These are phyloP conservation scores for Starmera stellimalicola DNA, from an alignment of 1,139 yeast genomes.

Conservation along the genomic window DNA sequence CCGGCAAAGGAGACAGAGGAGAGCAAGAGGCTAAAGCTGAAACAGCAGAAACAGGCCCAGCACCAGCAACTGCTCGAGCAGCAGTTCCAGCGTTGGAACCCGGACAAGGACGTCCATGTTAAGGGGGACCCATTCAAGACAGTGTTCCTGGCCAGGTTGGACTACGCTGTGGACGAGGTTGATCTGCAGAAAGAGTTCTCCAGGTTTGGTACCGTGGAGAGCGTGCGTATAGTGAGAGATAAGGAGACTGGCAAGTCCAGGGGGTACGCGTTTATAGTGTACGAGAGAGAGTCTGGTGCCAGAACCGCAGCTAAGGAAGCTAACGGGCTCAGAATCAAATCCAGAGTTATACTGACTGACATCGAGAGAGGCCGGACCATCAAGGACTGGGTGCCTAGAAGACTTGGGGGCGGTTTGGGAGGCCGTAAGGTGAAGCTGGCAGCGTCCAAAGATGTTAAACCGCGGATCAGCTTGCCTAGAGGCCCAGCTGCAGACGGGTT, in stretches of 20 bases:
- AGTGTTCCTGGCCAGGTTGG: constrained; percentile 65
- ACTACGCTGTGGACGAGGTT: constrained; percentile 56
- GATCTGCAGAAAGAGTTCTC: constrained; percentile 58
- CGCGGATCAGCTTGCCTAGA: constrained; percentile 3
- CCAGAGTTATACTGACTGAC: constrained; percentile 60
- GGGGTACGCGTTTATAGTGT: constrained; percentile 84
- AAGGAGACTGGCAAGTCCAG: constrained; percentile 41
- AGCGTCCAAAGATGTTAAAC: constrained; percentile 3
- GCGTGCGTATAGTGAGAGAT: constrained; percentile 58
- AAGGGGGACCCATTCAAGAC: constrained; percentile 73
- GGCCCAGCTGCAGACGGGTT: constrained; percentile 6
- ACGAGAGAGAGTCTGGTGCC: constrained; percentile 50
- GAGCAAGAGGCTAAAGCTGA: constrained; percentile 17
- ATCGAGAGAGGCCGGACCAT: constrained; percentile 75
- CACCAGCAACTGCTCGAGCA: constrained; percentile 19
- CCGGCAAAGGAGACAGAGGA: constrained; percentile 8
- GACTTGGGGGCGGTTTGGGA: constrained; percentile 69
- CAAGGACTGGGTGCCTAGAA: constrained; percentile 72
- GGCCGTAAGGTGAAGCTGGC: constrained; percentile 35
- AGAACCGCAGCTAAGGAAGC: constrained; percentile 48
- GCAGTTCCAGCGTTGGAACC: constrained; percentile 42
- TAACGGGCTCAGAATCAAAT: constrained; percentile 43
- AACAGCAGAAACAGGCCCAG: constrained; percentile 18
- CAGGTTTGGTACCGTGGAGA: constrained; percentile 63
- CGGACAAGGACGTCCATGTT: constrained; percentile 47